These are phyloP conservation scores for Tetradesmus obliquus DNA, from an alignment of 139 green algal species.

Conservation along the genomic window DNA sequence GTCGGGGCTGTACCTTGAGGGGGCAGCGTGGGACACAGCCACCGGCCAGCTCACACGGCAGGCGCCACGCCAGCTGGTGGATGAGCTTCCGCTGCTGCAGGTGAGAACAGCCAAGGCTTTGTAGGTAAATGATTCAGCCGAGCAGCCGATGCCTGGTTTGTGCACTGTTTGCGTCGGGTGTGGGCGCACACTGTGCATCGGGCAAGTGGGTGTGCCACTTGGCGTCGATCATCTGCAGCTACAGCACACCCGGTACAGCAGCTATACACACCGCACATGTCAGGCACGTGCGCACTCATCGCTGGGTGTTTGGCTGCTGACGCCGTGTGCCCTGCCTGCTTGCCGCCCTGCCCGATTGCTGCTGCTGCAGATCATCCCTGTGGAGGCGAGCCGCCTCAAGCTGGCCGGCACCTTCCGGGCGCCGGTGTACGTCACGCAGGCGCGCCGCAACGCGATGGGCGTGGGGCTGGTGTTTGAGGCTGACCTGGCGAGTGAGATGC, in stretches of 20 bases:
- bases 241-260: neutral
- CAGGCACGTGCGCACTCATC: too few species aligned
- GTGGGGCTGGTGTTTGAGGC: slow-evolving; percentile 88
- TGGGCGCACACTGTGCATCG: too few species aligned
- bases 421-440: slow-evolving; percentile 91
- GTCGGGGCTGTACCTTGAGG: slow-evolving; percentile 87
- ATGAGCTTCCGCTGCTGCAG: slow-evolving; percentile 84
- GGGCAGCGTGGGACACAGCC: slow-evolving; percentile 82
- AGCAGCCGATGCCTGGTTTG: neutral
- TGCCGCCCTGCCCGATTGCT: too few species aligned
- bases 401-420: slow-evolving; percentile 78
- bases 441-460: slow-evolving; percentile 87
- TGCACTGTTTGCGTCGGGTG: too few species aligned
- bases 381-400: slow-evolving; percentile 86
- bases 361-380: slow-evolving; percentile 80
- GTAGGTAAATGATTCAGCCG: neutral
- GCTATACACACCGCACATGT: too few species aligned
- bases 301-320: too few species aligned
- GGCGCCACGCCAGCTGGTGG: slow-evolving; percentile 78
- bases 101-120: neutral
- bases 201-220: too few species aligned
- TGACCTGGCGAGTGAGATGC: slow-evolving; percentile 78
- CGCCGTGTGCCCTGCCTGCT: neutral
- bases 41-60: slow-evolving; percentile 67
- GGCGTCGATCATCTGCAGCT: neutral